Conservation (phyloP, 352 stramenopile genomes). For the Phytopythium boreale region DNA sequence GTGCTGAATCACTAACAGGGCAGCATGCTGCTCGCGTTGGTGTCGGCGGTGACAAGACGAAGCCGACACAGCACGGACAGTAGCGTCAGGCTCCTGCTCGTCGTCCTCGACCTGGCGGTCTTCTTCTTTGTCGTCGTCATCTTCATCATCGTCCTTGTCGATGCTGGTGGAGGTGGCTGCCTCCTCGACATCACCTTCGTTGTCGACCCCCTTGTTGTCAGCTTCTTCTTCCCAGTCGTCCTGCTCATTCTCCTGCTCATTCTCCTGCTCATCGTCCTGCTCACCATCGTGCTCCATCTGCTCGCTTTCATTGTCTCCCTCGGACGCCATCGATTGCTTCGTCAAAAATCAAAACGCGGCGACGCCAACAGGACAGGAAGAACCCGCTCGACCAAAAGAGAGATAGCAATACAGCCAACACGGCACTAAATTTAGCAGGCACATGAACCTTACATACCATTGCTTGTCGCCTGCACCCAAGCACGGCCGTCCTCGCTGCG, state of each 20-base stretch:
- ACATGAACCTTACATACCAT: background rate
- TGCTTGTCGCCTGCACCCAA: background rate
- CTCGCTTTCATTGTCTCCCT: background rate
- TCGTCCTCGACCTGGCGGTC: background rate
- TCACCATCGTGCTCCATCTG: background rate
- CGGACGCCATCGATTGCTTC: background rate
- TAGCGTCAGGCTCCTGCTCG: constrained; percentile 10
- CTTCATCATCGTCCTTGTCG: background rate
- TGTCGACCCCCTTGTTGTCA: background rate
- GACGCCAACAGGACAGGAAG: background rate
- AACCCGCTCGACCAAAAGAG: background rate
- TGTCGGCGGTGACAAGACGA: constrained; percentile 32
- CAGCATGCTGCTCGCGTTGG: background rate
- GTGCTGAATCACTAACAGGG: constrained; percentile 48
- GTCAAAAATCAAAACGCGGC: background rate
- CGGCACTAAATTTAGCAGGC: constrained; percentile 1
- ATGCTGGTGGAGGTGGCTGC: background rate
- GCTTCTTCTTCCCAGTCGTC: background rate
- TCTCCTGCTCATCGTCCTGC: background rate
- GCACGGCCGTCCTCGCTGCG: background rate
- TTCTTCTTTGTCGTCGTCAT: background rate
- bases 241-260: background rate
- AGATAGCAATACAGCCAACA: background rate
- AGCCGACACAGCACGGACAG: constrained; percentile 9
- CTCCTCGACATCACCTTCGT: background rate